Percentiles rank a stretch among this genome's conserved stretches.
Evolutionary conservation across 2,329 filamentous ascomycete species (phyloP).

Genomic region (Trichoderma oligosporum): DNA sequence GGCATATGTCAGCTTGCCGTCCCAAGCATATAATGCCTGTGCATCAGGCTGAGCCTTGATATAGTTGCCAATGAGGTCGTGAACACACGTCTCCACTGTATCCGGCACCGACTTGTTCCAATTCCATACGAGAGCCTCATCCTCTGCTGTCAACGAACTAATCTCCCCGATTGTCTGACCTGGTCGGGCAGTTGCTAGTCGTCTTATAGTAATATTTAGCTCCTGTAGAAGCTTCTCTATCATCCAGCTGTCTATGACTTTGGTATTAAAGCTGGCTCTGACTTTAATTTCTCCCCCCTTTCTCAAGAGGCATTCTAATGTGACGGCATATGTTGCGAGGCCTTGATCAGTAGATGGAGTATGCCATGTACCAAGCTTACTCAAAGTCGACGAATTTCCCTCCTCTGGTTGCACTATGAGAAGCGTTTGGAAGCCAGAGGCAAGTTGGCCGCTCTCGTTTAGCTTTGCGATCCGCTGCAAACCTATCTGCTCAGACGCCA

Average conservation of each 20-base stretch:
- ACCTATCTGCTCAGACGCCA: neutral
- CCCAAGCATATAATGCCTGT: constrained; percentile 25
- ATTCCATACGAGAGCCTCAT: constrained; percentile 1
- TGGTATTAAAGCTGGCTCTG: constrained; percentile 2
- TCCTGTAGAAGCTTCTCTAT: neutral
- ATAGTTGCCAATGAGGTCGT: neutral
- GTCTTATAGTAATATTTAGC: neutral
- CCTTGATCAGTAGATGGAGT: neutral
- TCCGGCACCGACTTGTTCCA: neutral
- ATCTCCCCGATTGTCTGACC: no score
- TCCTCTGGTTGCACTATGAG: neutral
- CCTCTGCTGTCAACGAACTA: no score
- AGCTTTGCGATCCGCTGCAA: neutral
- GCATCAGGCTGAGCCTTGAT: neutral
- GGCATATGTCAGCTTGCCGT: constrained; percentile 24
- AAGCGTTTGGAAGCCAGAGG: constrained; percentile 1
- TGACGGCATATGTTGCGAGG: constrained; percentile 9
- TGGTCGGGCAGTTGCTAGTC: no score
- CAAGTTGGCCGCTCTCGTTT: neutral
- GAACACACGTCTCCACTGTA: neutral
- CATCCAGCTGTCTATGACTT: neutral
- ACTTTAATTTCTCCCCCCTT: neutral
- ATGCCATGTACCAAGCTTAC: neutral
- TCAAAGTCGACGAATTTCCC: neutral
- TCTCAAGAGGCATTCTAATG: no score